phyloP scores from a whole-genome alignment of 345 rosid species.

The Dovyalis caffra region DNA sequence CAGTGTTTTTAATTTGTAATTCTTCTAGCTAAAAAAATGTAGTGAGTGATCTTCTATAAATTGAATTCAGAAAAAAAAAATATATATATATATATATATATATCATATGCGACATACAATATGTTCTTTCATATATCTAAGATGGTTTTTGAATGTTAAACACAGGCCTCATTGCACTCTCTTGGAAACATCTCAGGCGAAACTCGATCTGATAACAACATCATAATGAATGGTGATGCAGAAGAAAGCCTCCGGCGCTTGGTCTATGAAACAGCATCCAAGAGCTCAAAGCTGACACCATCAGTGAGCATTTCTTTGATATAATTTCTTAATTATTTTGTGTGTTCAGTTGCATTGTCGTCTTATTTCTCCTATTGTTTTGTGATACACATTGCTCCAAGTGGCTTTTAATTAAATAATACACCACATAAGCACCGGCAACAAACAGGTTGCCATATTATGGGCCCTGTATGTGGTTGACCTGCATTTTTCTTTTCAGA shows the following conservation, averaged over 20 bases:
- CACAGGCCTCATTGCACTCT: constrained; percentile 82
- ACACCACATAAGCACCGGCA: no score
- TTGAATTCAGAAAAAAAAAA: not conserved
- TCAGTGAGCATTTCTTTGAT: constrained; percentile 44
- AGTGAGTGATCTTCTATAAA: not conserved
- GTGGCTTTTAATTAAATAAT: not conserved
- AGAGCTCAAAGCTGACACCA: constrained; percentile 75
- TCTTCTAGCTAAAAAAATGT: not conserved
- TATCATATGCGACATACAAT: not conserved
- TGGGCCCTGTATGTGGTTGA: not conserved
- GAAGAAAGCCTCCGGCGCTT: constrained; percentile 72
- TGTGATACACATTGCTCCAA: not conserved
- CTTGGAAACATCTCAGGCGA: constrained; percentile 79
- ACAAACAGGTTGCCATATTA: not conserved
- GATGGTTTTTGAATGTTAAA: constrained; percentile 23
- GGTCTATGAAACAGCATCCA: constrained; percentile 74
- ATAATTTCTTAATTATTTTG: not conserved
- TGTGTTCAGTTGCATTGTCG: not conserved
- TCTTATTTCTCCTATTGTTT: not conserved
- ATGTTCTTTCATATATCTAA: not conserved
- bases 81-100: no score
- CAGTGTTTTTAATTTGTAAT: no score
- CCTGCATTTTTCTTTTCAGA: not conserved
- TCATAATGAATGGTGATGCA: constrained; percentile 50
- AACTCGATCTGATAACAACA: constrained; percentile 46